Evolutionary conservation across 495 filamentous ascomycete species (phyloP).

Genomic region (Lophiotrema nucula): DNA sequence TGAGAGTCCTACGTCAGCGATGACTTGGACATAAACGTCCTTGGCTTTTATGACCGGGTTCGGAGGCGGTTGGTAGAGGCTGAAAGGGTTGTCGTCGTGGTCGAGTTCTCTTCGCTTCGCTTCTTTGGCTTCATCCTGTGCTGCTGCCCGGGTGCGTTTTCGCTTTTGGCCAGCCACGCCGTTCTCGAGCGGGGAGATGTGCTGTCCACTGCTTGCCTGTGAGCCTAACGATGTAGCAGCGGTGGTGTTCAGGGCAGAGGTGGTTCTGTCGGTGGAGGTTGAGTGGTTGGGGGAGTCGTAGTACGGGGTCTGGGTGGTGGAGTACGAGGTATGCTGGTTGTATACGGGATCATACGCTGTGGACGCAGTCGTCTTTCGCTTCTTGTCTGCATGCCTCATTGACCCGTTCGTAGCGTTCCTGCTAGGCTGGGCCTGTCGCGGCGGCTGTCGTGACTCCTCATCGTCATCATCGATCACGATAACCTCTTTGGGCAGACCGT

Average conservation of each 20-base stretch:
- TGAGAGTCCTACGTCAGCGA: conserved; percentile 71
- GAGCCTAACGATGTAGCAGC: conserved; percentile 87
- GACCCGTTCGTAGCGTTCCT: conserved; percentile 39
- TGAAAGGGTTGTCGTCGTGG: conserved; percentile 66
- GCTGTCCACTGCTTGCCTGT: conserved; percentile 54
- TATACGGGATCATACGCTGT: conserved; percentile 65
- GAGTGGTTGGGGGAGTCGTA: conserved; percentile 63
- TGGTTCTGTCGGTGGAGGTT: conserved; percentile 80
- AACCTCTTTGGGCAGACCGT: conserved; percentile 87
- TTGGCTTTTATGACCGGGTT: conserved; percentile 86
- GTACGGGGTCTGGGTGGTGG: conserved; percentile 68
- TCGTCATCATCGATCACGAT: conserved; percentile 95
- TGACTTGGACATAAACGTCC: conserved; percentile 80
- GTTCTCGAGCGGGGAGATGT: conserved; percentile 48
- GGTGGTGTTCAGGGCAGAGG: conserved; percentile 74
- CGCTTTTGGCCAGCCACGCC: conserved; percentile 73
- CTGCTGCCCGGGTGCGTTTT: conserved; percentile 76
- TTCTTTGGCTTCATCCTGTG: conserved; percentile 65
- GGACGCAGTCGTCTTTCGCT: conserved; percentile 60
- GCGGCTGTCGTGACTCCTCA: conserved; percentile 44
- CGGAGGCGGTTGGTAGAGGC: conserved; percentile 78
- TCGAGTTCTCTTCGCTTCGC: conserved; percentile 67
- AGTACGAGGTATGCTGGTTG: conserved; percentile 61
- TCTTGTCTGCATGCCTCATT: conserved; percentile 60
- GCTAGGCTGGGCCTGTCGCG: conserved; percentile 13